Conservation (phyloP, 1,284 basidiomycete species). For the Rhodotorula sp. region DNA sequence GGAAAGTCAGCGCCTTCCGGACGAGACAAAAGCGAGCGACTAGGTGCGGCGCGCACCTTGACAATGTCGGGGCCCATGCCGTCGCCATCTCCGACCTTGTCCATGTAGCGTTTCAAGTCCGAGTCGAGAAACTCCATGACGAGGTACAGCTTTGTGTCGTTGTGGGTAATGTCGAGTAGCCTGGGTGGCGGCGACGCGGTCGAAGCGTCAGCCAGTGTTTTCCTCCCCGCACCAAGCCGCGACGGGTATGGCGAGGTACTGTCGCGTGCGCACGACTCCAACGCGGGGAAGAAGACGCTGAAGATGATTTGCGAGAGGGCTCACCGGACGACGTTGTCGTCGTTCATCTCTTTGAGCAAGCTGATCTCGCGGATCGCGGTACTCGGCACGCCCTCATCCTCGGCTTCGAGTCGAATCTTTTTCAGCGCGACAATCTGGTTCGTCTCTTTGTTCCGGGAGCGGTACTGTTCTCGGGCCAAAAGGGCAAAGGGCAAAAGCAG, state of each 20-base stretch:
- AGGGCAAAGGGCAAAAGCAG: neutral
- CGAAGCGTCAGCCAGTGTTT: neutral
- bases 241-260: neutral
- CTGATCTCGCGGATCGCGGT: conserved; percentile 98
- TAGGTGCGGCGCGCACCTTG: conserved; percentile 62
- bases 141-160: conserved; percentile 92
- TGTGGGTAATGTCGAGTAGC: conserved; percentile 91
- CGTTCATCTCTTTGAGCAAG: conserved; percentile 90
- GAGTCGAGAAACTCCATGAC: conserved; percentile 94
- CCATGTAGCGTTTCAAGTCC: conserved; percentile 95
- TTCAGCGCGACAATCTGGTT: conserved; percentile 86
- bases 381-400: conserved; percentile 95
- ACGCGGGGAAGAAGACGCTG: too few relatives aligned
- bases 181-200: conserved; percentile 53
- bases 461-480: conserved; percentile 37
- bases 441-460: conserved; percentile 52
- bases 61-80: conserved; percentile 68
- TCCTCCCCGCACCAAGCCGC: neutral
- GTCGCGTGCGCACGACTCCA: neutral
- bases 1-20: neutral
- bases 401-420: conserved; percentile 96
- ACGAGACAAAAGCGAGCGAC: neutral
- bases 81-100: conserved; percentile 58
- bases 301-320: neutral
- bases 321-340: conserved; percentile 88